phyloP scores from a whole-genome alignment of 1,139 yeast genomes.

The Yarrowia galli region DNA sequence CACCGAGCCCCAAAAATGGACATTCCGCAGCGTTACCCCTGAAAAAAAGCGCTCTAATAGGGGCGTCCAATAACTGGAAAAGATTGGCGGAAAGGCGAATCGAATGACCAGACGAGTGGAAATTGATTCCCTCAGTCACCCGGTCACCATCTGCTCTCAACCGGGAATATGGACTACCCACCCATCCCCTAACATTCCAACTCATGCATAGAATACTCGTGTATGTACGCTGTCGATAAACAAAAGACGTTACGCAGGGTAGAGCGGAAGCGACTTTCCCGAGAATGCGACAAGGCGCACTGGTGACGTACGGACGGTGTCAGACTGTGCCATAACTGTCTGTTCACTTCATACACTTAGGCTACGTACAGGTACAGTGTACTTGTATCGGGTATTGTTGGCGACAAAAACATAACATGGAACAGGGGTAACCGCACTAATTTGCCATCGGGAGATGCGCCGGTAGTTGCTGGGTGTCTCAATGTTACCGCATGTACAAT shows the following conservation, averaged over 20 bases:
- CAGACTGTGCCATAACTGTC: neutral
- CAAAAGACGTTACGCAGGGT: constrained; percentile 34
- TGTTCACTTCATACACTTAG: neutral
- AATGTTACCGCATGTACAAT: neutral
- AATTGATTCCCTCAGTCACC: neutral
- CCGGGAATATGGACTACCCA: neutral
- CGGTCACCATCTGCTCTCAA: neutral
- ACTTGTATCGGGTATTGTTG: neutral
- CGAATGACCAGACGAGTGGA: too few species aligned
- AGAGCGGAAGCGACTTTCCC: constrained; percentile 17
- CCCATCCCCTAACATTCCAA: neutral
- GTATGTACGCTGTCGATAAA: constrained; percentile 13
- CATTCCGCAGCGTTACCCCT: constrained; percentile 22
- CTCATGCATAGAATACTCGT: constrained; percentile 29
- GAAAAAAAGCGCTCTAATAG: neutral
- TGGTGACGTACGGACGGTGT: neutral
- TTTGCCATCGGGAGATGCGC: neutral
- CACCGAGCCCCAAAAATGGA: constrained; percentile 7
- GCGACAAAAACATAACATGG: neutral
- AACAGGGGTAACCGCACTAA: neutral
- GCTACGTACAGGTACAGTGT: too few species aligned
- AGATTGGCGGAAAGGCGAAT: neutral
- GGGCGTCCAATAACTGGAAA: neutral
- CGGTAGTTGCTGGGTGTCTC: neutral
- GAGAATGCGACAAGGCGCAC: neutral